Conservation (phyloP, 106 monocot genomes). For the Hemerocallis citrina region DNA sequence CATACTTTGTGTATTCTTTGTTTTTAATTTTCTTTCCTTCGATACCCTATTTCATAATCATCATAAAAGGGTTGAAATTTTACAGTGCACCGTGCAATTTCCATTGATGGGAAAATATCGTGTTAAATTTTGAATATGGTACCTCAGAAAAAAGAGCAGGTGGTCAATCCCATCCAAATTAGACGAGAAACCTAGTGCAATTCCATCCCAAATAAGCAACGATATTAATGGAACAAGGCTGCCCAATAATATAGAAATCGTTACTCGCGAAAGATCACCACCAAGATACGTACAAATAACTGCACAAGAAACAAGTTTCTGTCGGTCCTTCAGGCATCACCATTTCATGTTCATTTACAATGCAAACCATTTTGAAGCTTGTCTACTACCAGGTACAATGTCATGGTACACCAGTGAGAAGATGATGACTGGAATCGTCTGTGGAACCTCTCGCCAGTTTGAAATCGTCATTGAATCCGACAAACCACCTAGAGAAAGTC, state of each 20-base stretch:
- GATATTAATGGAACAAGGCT: constrained; percentile 46
- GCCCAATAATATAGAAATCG: constrained; percentile 34
- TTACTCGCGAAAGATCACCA: constrained; percentile 41
- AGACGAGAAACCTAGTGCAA: constrained; percentile 27
- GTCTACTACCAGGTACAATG: constrained; percentile 40
- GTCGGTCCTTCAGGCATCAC: background rate
- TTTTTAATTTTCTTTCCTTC: too few relatives aligned
- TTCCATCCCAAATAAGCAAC: constrained; percentile 45
- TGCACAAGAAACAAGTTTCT: background rate
- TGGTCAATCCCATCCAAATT: constrained; percentile 21
- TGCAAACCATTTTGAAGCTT: background rate
- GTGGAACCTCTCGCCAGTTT: constrained; percentile 41
- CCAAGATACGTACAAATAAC: constrained; percentile 61
- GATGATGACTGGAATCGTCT: constrained; percentile 45
- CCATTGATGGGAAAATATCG: too few relatives aligned
- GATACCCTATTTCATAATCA: too few relatives aligned
- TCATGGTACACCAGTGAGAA: constrained; percentile 60
- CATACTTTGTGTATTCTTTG: too few relatives aligned
- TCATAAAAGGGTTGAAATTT: too few relatives aligned
- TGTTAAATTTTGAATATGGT: background rate
- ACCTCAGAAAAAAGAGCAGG: constrained; percentile 18
- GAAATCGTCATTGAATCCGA: constrained; percentile 1
- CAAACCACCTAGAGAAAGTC: constrained; percentile 14
- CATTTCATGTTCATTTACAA: background rate
- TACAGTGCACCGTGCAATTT: too few relatives aligned